Percentiles rank a stretch among this genome's conserved stretches.
Conservation (phyloP, 2,329 filamentous ascomycete genomes). For the Nothomitra cinnamomea region DNA sequence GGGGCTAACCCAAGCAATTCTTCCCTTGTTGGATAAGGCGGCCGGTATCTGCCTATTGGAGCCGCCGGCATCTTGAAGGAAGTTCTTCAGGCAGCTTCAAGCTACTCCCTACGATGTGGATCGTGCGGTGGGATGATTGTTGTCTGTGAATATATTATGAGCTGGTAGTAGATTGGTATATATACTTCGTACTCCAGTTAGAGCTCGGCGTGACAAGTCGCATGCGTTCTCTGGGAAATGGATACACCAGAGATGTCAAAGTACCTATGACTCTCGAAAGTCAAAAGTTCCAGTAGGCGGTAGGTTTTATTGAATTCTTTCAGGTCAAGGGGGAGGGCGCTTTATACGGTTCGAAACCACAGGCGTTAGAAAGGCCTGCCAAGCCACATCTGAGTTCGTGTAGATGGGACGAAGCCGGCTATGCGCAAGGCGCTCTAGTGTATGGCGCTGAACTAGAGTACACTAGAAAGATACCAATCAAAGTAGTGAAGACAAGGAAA, state of each 20-base stretch:
- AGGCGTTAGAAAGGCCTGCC: not conserved
- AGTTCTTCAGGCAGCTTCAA: not conserved
- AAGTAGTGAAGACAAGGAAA: not conserved
- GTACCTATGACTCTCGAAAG: not conserved
- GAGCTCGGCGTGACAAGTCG: not conserved
- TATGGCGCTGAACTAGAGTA: not conserved
- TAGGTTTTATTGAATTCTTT: not conserved
- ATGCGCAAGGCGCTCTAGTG: too few relatives aligned
- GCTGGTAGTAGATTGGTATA: not conserved
- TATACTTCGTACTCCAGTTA: not conserved
- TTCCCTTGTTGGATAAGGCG: slow-evolving; percentile 1
- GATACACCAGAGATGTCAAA: not conserved
- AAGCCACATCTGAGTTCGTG: not conserved
- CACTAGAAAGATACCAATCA: not conserved
- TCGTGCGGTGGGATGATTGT: not conserved
- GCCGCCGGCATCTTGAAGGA: not conserved
- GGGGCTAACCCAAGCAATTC: not conserved
- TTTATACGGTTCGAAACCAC: too few relatives aligned
- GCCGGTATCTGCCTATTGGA: slow-evolving; percentile 2
- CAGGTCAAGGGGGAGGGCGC: too few relatives aligned
- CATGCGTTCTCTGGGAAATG: not conserved
- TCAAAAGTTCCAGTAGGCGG: not conserved
- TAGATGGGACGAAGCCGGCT: too few relatives aligned
- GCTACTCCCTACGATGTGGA: not conserved
- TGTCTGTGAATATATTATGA: not conserved